A percentile compares a stretch with the other conserved stretches of the same genome.
phyloP scores from a whole-genome alignment of 2,329 filamentous ascomycete species.

The Shiraia sp. region DNA sequence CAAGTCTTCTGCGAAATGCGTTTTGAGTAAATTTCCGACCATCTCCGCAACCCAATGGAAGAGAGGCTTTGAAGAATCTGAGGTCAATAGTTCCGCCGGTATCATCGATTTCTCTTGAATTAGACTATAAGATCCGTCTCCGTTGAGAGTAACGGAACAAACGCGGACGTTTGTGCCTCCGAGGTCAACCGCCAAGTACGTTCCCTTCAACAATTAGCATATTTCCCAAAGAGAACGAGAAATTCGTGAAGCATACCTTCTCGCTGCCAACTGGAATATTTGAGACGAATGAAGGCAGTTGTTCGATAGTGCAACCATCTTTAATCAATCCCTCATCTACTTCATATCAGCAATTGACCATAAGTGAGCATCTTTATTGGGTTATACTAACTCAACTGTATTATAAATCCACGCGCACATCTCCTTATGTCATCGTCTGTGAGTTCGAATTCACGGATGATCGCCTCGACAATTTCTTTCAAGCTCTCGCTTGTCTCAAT shows the following conservation, averaged over 20 bases:
- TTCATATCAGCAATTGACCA: neutral
- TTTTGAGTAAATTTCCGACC: constrained; percentile 81
- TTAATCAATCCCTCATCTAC: neutral
- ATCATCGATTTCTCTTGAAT: constrained; percentile 88
- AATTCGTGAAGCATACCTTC: no score
- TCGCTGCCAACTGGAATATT: neutral
- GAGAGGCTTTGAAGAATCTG: constrained; percentile 78
- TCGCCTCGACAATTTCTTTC: neutral
- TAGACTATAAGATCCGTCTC: constrained; percentile 86
- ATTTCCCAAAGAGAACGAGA: no score
- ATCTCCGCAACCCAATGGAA: constrained; percentile 90
- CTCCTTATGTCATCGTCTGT: neutral
- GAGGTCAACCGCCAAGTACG: constrained; percentile 90
- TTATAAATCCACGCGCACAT: neutral
- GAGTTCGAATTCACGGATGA: constrained; percentile 5
- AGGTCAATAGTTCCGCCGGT: constrained; percentile 83
- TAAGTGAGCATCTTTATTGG: neutral
- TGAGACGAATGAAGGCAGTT: constrained; percentile 1
- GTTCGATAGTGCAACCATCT: constrained; percentile 1
- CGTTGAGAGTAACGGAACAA: constrained; percentile 85
- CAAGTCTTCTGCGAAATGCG: constrained; percentile 78
- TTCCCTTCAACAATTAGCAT: no score
- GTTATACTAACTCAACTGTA: constrained; percentile 1
- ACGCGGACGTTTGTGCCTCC: constrained; percentile 95
- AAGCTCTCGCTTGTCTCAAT: neutral